Evolutionary conservation across 2,329 filamentous ascomycete species (phyloP).

Genomic region (Teratosphaeriaceae sp.): DNA sequence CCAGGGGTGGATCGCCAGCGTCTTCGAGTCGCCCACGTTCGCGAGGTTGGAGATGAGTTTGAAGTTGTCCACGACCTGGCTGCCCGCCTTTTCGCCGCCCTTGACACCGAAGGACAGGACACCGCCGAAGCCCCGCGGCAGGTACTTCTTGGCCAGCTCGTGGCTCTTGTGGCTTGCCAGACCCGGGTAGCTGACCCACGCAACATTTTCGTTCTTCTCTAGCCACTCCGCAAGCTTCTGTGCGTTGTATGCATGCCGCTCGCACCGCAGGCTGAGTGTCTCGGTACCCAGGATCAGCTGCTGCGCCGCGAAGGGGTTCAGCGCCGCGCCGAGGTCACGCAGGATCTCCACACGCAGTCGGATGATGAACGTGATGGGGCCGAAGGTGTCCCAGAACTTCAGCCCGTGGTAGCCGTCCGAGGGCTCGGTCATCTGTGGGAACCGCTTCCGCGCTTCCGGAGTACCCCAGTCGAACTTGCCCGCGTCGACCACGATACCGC

Average conservation of each 20-base stretch:
- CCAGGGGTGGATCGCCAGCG: constrained; percentile 91
- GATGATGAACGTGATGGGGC: constrained; percentile 72
- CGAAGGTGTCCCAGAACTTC: constrained; percentile 92
- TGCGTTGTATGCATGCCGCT: constrained; percentile 82
- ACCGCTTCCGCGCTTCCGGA: constrained; percentile 57
- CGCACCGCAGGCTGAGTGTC: constrained; percentile 78
- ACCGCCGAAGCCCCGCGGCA: constrained; percentile 77
- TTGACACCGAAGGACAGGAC: constrained; percentile 92
- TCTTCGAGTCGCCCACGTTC: constrained; percentile 95
- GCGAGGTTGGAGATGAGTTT: constrained; percentile 93
- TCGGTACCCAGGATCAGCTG: constrained; percentile 84
- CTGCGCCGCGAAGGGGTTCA: constrained; percentile 90
- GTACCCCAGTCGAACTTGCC: constrained; percentile 94
- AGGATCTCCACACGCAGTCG: constrained; percentile 83
- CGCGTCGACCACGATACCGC: constrained; percentile 75
- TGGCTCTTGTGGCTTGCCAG: constrained; percentile 76
- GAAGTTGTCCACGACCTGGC: constrained; percentile 85
- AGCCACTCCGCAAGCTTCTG: constrained; percentile 74
- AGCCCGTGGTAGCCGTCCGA: constrained; percentile 86
- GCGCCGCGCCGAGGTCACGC: constrained; percentile 72
- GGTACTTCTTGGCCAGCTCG: constrained; percentile 76
- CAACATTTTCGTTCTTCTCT: constrained; percentile 73
- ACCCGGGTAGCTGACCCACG: constrained; percentile 92
- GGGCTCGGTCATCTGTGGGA: constrained; percentile 89
- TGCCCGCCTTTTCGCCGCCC: constrained; percentile 75